Percentiles rank a stretch among this genome's conserved stretches.
Conservation (phyloP, 2,329 filamentous ascomycete species). For the Dactylonectria macrodidyma region DNA sequence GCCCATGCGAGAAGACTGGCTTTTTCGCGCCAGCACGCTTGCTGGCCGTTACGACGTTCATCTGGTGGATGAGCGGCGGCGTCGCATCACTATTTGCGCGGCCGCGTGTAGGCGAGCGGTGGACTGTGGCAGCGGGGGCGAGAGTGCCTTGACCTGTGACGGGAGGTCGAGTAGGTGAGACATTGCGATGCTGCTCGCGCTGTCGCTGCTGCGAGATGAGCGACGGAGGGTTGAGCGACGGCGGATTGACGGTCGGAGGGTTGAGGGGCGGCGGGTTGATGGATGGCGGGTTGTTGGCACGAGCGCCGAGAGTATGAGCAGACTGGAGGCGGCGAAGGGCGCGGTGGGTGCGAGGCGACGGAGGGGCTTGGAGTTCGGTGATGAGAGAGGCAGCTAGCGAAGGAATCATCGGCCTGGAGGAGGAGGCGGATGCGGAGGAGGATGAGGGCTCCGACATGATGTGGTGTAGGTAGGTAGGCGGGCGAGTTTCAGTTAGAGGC, state of each 20-base stretch:
- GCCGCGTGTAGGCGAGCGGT: conserved; percentile 67
- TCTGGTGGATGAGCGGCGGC: conserved; percentile 55
- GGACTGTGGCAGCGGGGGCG: conserved; percentile 34
- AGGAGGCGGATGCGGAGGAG: conserved; percentile 29
- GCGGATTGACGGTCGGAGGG: no score
- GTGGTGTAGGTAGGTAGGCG: conserved; percentile 14
- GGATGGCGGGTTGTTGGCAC: conserved; percentile 63
- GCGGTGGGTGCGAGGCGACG: conserved; percentile 76
- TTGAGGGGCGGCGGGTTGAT: no score
- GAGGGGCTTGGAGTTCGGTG: conserved; percentile 67
- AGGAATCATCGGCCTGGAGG: conserved; percentile 42
- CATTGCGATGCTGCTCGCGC: conserved; percentile 58
- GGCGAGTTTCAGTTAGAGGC: conserved; percentile 1
- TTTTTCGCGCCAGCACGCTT: conserved; percentile 59
- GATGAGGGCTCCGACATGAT: conserved; percentile 41
- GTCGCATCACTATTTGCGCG: conserved; percentile 83
- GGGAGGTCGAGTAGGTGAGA: conserved; percentile 50
- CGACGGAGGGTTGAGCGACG: conserved; percentile 56
- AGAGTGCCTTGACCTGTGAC: conserved; percentile 28
- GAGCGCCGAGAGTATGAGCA: conserved; percentile 77
- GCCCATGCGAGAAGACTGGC: conserved; percentile 65
- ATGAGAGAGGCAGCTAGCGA: conserved; percentile 48
- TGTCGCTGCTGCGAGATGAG: conserved; percentile 76
- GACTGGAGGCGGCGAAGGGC: conserved; percentile 82
- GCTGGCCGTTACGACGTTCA: conserved; percentile 54